Evolutionary conservation across 805 yeast genomes (phyloP).

Genomic region (Metschnikowia chrysomelidarum): DNA sequence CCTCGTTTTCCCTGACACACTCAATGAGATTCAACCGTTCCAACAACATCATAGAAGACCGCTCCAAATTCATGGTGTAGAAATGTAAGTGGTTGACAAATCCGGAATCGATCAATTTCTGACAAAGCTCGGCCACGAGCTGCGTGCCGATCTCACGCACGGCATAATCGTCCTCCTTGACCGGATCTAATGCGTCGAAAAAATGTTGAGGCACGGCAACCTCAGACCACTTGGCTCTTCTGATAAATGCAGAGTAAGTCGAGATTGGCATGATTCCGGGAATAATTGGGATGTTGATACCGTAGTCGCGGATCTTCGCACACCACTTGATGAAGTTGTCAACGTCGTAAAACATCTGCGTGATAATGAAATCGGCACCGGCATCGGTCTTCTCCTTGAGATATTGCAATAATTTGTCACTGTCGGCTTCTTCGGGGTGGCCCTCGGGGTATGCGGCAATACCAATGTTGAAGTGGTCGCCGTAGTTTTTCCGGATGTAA

Average conservation of each 20-base stretch:
- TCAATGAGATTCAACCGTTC: constrained; percentile 66
- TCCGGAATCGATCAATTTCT: constrained; percentile 64
- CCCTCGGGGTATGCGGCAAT: constrained; percentile 99
- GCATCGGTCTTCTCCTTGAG: constrained; percentile 88
- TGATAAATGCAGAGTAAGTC: constrained; percentile 87
- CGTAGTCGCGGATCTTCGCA: constrained; percentile 59
- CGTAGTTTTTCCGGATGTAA: constrained; percentile 74
- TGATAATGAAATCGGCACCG: constrained; percentile 91
- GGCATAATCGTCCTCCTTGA: constrained; percentile 84
- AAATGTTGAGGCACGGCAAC: constrained; percentile 76
- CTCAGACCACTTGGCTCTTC: constrained; percentile 95
- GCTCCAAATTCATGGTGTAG: constrained; percentile 96
- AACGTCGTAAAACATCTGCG: constrained; percentile 96
- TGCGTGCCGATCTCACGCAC: constrained; percentile 86
- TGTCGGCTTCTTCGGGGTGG: constrained; percentile 77
- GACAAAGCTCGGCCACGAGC: constrained; percentile 81
- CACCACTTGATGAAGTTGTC: constrained; percentile 88
- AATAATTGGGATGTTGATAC: constrained; percentile 81
- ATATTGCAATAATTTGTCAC: constrained; percentile 50
- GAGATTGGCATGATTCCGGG: constrained; percentile 99
- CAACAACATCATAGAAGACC: constrained; percentile 82
- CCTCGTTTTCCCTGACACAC: constrained; percentile 36
- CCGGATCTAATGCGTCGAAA: constrained; percentile 66
- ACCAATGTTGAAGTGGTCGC: constrained; percentile 89
- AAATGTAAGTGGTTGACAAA: constrained; percentile 84